These are phyloP conservation scores for Penicillium verhagenii DNA, from an alignment of 495 filamentous ascomycete genomes.

Conservation along the genomic window DNA sequence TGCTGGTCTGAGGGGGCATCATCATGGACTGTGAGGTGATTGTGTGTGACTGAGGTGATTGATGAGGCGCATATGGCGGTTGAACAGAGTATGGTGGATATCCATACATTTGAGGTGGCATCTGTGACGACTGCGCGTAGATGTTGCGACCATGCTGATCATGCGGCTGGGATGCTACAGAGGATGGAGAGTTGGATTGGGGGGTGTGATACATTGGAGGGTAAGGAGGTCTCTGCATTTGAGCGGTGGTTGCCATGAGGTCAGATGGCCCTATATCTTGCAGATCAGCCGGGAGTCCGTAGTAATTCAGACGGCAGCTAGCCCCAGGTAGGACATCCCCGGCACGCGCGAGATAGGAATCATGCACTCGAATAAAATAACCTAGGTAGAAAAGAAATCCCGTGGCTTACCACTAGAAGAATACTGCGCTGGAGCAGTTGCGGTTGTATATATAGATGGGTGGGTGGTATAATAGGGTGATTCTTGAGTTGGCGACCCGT, in stretches of 20 bases:
- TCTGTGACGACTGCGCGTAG: conserved; percentile 77
- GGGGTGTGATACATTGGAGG: conserved; percentile 96
- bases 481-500: conserved; percentile 64
- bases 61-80: conserved; percentile 74
- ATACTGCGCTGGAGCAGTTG: conserved; percentile 67
- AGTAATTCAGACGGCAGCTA: conserved; percentile 1
- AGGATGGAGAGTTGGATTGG: conserved; percentile 94
- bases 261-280: conserved; percentile 68
- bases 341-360: neutral
- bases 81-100: conserved; percentile 71
- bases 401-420: conserved; percentile 71
- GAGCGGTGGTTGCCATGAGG: conserved; percentile 84
- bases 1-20: conserved; percentile 66
- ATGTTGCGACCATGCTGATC: conserved; percentile 81
- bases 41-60: conserved; percentile 61
- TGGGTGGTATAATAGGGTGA: conserved; percentile 68
- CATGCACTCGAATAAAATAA: neutral
- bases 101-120: conserved; percentile 72
- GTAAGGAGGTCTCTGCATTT: conserved; percentile 80
- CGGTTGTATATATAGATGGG: conserved; percentile 69
- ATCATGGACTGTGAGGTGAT: conserved; percentile 63
- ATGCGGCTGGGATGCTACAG: conserved; percentile 85
- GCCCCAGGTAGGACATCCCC: neutral
- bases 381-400: conserved; percentile 1
- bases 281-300: conserved; percentile 8